A percentile compares a stretch with the other conserved stretches of the same genome.
phyloP scores from a whole-genome alignment of 2,329 filamentous ascomycete species.

The Alternaria panax region DNA sequence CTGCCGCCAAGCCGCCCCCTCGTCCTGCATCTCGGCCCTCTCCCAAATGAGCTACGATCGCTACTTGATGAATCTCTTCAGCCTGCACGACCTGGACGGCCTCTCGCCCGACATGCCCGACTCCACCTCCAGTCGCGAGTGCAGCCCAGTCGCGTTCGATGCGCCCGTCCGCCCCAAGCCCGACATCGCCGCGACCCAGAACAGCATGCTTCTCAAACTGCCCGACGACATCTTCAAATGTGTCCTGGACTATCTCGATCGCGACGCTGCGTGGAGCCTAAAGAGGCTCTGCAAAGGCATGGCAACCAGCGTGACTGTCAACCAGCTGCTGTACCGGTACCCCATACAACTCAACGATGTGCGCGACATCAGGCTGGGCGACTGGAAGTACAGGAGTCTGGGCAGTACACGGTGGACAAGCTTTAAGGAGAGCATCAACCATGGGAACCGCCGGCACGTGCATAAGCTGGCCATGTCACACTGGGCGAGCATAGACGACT shows the following conservation, averaged over 20 bases:
- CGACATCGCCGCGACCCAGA: slow-evolving; percentile 21
- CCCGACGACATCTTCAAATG: slow-evolving; percentile 49
- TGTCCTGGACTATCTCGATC: slow-evolving; percentile 45
- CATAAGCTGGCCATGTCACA: slow-evolving; percentile 48
- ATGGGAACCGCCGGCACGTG: slow-evolving; percentile 41
- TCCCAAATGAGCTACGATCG: slow-evolving; percentile 19
- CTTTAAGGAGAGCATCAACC: slow-evolving; percentile 44
- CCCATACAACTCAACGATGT: slow-evolving; percentile 44
- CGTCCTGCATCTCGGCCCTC: not conserved
- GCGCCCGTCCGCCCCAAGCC: slow-evolving; percentile 25
- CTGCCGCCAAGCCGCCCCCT: not conserved
- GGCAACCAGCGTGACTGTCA: slow-evolving; percentile 38
- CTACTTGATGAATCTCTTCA: slow-evolving; percentile 26
- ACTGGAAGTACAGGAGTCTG: slow-evolving; percentile 44
- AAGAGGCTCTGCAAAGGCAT: slow-evolving; percentile 45
- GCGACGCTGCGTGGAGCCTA: slow-evolving; percentile 43
- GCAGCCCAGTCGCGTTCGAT: slow-evolving; percentile 34
- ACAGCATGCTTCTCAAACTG: slow-evolving; percentile 41
- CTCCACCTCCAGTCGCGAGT: slow-evolving; percentile 31
- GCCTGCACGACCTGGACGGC: slow-evolving; percentile 32
- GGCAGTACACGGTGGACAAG: slow-evolving; percentile 40
- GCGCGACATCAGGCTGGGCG: slow-evolving; percentile 39
- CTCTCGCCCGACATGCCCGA: slow-evolving; percentile 26
- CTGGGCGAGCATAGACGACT: slow-evolving; percentile 47
- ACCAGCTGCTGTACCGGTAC: slow-evolving; percentile 44